Conservation (phyloP, 139 green algal species). For the Coelastrella sp. region DNA sequence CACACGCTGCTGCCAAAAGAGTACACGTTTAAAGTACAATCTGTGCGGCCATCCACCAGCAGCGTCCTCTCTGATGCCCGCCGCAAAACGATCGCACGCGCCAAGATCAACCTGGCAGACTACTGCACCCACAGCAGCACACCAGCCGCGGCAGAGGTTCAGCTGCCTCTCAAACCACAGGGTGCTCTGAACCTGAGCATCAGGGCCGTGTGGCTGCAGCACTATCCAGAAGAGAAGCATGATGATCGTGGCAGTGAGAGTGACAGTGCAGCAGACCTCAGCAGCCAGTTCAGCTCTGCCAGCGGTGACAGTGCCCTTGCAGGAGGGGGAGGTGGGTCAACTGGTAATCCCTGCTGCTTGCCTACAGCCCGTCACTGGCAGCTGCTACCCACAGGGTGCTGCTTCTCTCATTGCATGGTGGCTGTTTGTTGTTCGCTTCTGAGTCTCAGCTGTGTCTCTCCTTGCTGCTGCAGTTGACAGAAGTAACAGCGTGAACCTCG, state of each 20-base stretch:
- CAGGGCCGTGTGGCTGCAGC: slow-evolving; percentile 34
- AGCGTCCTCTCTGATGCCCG: slow-evolving; percentile 39
- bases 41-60: not conserved
- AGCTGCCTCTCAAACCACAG: slow-evolving; percentile 57
- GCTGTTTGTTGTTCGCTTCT: not conserved
- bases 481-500: not conserved
- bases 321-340: not conserved
- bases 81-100: slow-evolving; percentile 62
- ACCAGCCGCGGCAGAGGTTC: slow-evolving; percentile 45
- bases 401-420: too few relatives aligned
- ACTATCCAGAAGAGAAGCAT: not conserved
- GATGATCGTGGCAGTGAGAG: not conserved
- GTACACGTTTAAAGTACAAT: slow-evolving; percentile 62
- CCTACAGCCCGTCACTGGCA: too few relatives aligned
- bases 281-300: not conserved
- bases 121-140: slow-evolving; percentile 50
- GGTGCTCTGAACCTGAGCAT: slow-evolving; percentile 36
- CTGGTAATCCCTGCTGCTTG: too few relatives aligned
- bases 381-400: too few relatives aligned
- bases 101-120: slow-evolving; percentile 55
- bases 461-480: not conserved
- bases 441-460: not conserved
- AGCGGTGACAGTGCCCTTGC: not conserved
- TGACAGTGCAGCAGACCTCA: slow-evolving; percentile 1
- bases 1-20: slow-evolving; percentile 56